These are phyloP conservation scores for Epichloe uncinata DNA, from an alignment of 2,329 filamentous ascomycete species.

Conservation along the genomic window DNA sequence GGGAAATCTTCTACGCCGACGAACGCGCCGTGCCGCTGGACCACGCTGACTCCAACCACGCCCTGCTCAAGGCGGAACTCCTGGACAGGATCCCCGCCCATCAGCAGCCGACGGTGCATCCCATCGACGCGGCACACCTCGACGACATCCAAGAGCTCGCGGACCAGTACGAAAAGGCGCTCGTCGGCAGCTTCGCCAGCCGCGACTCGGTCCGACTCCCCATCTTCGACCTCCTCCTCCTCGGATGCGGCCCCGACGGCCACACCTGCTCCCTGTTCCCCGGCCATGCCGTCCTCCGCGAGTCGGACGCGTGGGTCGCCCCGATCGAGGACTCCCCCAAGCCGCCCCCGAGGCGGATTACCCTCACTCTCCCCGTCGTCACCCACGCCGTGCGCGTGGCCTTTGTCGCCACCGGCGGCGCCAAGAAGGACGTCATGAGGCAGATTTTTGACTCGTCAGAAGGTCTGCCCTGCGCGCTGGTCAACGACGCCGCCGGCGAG, in stretches of 20 bases:
- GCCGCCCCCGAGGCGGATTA: constrained; percentile 82
- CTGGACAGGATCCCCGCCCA: constrained; percentile 72
- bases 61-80: constrained; percentile 72
- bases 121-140: constrained; percentile 54
- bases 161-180: constrained; percentile 79
- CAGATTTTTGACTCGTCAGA: constrained; percentile 75
- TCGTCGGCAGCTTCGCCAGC: constrained; percentile 76
- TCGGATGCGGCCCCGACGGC: constrained; percentile 90
- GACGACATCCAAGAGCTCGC: constrained; percentile 83
- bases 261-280: constrained; percentile 97
- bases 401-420: constrained; percentile 79
- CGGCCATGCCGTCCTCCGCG: constrained; percentile 71
- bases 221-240: constrained; percentile 85
- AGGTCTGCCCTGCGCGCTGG: constrained; percentile 64
- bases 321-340: constrained; percentile 94
- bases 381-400: constrained; percentile 75
- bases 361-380: constrained; percentile 81
- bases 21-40: constrained; percentile 89
- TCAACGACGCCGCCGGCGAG: constrained; percentile 74
- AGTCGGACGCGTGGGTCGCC: constrained; percentile 83
- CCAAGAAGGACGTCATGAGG: constrained; percentile 87
- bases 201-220: constrained; percentile 90
- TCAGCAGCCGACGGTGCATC: constrained; percentile 56
- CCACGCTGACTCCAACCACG: constrained; percentile 90
- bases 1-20: constrained; percentile 98